Percentiles rank a stretch among this genome's conserved stretches.
These are phyloP conservation scores for Malassezia yamatoensis DNA, from an alignment of 1,284 basidiomycete genomes.

Conservation along the genomic window DNA sequence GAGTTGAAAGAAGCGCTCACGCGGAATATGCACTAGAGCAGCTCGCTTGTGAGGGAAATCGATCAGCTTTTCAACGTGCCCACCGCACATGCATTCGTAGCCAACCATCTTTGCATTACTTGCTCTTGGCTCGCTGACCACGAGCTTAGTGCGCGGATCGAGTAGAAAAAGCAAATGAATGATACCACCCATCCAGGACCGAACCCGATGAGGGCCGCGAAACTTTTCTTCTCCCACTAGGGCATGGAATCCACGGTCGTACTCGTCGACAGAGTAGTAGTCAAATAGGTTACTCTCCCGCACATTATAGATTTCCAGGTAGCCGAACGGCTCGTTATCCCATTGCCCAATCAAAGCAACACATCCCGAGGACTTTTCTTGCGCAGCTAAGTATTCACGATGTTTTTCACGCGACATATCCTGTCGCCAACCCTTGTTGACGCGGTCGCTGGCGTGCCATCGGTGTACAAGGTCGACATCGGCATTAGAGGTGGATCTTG, in stretches of 20 bases:
- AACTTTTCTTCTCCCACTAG: slow-evolving; percentile 40
- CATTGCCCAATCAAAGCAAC: slow-evolving; percentile 39
- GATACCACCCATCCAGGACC: slow-evolving; percentile 41
- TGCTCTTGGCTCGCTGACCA: slow-evolving; percentile 37
- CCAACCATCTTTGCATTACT: slow-evolving; percentile 41
- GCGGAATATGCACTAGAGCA: slow-evolving; percentile 32
- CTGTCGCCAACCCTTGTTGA: slow-evolving; percentile 41
- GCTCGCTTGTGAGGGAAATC: slow-evolving; percentile 44
- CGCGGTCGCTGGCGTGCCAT: slow-evolving; percentile 41
- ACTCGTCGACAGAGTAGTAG: slow-evolving; percentile 25
- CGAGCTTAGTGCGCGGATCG: slow-evolving; percentile 28
- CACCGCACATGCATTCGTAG: slow-evolving; percentile 41
- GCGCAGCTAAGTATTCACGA: slow-evolving; percentile 22
- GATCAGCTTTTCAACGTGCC: slow-evolving; percentile 37
- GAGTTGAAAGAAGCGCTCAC: slow-evolving; percentile 41
- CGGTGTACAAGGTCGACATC: slow-evolving; percentile 31
- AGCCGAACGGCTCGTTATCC: slow-evolving; percentile 43
- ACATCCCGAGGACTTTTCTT: slow-evolving; percentile 19
- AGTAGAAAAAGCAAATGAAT: slow-evolving; percentile 40
- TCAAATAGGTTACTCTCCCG: slow-evolving; percentile 24
- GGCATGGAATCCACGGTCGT: slow-evolving; percentile 41
- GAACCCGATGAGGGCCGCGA: slow-evolving; percentile 36
- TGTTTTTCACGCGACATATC: slow-evolving; percentile 28
- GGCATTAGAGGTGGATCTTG: slow-evolving; percentile 20
- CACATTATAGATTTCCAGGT: slow-evolving; percentile 40